Evolutionary conservation across 768 basidiomycete genomes (phyloP).

Genomic region (Suillus lakei): DNA sequence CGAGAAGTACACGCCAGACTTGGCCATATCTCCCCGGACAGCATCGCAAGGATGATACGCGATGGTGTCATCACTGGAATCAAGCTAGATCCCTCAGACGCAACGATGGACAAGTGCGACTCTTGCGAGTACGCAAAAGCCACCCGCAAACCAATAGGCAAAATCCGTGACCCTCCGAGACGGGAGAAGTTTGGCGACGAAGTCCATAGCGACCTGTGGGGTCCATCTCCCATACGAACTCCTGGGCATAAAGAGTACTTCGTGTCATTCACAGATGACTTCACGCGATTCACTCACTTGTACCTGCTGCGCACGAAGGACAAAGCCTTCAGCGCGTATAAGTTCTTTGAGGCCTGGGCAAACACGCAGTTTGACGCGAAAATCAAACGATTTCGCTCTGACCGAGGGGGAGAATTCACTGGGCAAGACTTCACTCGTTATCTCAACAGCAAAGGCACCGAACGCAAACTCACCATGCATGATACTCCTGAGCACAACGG

Average conservation of each 20-base stretch:
- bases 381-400: conserved; percentile 42
- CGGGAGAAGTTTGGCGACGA: no score
- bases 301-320: no score
- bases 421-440: conserved; percentile 37
- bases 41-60: conserved; percentile 27
- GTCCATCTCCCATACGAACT: no score
- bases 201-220: no score
- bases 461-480: conserved; percentile 41
- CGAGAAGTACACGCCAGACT: conserved; percentile 38
- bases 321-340: conserved; percentile 31
- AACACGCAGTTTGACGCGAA: conserved; percentile 33
- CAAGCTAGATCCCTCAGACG: conserved; percentile 21
- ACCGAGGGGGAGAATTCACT: conserved; percentile 51
- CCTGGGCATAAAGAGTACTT: no score
- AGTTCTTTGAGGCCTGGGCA: conserved; percentile 37
- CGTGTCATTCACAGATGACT: conserved; percentile 6
- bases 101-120: conserved; percentile 39
- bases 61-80: conserved; percentile 40
- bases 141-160: conserved; percentile 35
- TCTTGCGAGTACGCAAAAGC: conserved; percentile 50
- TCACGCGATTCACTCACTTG: no score
- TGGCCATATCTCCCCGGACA: conserved; percentile 37
- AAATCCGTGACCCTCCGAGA: conserved; percentile 12
- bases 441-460: conserved; percentile 42
- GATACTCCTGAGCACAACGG: conserved; percentile 52